phyloP scores from a whole-genome alignment of 345 rosid genomes.

The Eucalyptus fibrosa region DNA sequence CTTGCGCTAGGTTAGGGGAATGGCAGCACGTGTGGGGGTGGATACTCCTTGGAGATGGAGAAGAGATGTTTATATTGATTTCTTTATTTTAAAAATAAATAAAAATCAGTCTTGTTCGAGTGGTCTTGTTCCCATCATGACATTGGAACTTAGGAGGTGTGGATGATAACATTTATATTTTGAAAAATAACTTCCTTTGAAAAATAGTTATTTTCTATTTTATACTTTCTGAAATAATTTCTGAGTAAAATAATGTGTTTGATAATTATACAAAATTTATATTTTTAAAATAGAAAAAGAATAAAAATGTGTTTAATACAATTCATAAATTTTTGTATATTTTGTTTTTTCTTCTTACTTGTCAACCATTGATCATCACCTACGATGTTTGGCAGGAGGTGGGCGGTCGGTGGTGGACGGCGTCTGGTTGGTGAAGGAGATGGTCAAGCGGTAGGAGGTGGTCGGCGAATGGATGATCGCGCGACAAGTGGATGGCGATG shows the following conservation, averaged over 20 bases:
- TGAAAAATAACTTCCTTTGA: fast-evolving
- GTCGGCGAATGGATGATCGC: too few relatives aligned
- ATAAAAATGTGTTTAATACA: fast-evolving
- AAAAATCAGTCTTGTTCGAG: fast-evolving
- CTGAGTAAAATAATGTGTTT: fast-evolving
- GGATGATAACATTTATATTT: fast-evolving
- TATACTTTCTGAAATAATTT: fast-evolving
- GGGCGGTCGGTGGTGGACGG: fast-evolving
- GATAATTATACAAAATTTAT: fast-evolving
- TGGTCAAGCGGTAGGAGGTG: fast-evolving
- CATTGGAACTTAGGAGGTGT: fast-evolving
- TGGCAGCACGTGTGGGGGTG: neutral
- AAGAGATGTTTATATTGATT: neutral
- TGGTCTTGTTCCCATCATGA: too few relatives aligned
- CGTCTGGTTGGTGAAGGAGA: fast-evolving
- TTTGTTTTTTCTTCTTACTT: too few relatives aligned
- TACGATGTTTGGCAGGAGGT: fast-evolving
- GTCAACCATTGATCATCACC: fast-evolving
- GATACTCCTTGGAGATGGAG: neutral
- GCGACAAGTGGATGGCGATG: fast-evolving
- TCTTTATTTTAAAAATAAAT: too few relatives aligned
- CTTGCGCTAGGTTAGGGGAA: too few relatives aligned
- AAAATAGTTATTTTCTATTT: fast-evolving
- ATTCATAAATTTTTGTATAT: fast-evolving
- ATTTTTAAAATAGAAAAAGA: fast-evolving